Base-by-base conservation (phyloP, 1,284 basidiomycete genomes). In the Volvariella surrecta region DNA sequence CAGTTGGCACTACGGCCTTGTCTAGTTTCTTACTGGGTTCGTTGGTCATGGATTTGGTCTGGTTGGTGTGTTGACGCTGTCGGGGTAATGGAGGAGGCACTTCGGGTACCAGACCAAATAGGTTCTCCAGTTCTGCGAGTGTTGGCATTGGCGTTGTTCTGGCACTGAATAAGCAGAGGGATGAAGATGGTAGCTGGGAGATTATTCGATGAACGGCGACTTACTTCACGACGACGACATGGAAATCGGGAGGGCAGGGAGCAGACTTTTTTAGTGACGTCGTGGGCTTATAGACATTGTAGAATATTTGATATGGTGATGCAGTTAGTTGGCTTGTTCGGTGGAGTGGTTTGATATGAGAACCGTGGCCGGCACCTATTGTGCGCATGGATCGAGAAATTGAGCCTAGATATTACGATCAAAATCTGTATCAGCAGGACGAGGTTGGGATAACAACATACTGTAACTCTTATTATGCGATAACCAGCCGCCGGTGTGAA, bases 231-330 rank as follows among this genome's bases (percentile, higher is more conserved):
- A 95, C 84, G 0, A 89, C 87, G 13, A 97, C 66, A 43, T 83
- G 76, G 61, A 91, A 99, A 61, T 97, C 92, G 3, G 95, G 92
- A 1, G 74, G 71, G 3, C 86, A 81, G 1, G 86, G 88, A 1
- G 77, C 66, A 0, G 82, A 81, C 60, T 89, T 91, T 55, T 82
- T 82, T 66, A 85, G 96, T 6, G 82, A 70, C 0, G 91, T 90
- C 7, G 64, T 65, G 1, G 95, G 95, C 55, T 96, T 95, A 71
- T 95, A 97, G 3, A 94, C 71, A 58, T 97, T 86, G 63, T 75
- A 99, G 67, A 96, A 97, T 16, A 88, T 73, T 40, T 77, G 69
- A 60, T 93, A 96, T 0, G 85, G 84, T 15, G 86, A 80, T 1
- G 53, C 39, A 4, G 38, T n/a, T 45, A 38, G 44, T 46, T 30